These are phyloP conservation scores for Acer yangbiense DNA, from an alignment of 345 rosid genomes.

Conservation along the genomic window DNA sequence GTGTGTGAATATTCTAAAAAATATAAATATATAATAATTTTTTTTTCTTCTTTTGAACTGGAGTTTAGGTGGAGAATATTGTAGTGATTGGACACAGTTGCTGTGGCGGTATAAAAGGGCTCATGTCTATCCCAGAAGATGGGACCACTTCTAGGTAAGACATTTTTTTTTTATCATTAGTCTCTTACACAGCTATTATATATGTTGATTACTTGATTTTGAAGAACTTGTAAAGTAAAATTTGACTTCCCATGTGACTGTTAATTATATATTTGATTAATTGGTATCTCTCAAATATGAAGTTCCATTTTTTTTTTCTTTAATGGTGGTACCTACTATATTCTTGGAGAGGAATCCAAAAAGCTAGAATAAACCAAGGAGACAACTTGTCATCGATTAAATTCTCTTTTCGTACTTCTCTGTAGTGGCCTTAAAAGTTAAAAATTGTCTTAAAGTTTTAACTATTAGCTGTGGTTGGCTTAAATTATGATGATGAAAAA, in stretches of 20 bases:
- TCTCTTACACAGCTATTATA: too few species aligned
- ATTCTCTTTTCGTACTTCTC: not conserved
- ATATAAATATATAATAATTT: too few species aligned
- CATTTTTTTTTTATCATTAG: not conserved
- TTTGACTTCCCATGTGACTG: not conserved
- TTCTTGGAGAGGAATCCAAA: conserved; percentile 35
- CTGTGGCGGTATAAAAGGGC: conserved; percentile 97
- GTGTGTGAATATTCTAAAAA: not conserved
- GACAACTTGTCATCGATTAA: not conserved
- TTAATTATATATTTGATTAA: not conserved
- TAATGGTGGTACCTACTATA: conserved; percentile 24
- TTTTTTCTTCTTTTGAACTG: not conserved
- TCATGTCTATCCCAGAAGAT: conserved; percentile 75
- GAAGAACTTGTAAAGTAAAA: not conserved
- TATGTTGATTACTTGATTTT: too few species aligned
- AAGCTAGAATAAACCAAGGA: conserved; percentile 10
- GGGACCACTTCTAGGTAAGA: conserved; percentile 55
- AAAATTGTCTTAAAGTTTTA: not conserved
- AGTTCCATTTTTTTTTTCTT: conserved; percentile 2
- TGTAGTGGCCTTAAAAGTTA: not conserved
- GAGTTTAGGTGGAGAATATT: conserved; percentile 75
- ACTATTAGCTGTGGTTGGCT: too few species aligned
- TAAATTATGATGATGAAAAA: too few species aligned
- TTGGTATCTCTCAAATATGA: not conserved
- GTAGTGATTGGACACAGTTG: conserved; percentile 93